Percentiles rank a stretch among this genome's conserved stretches.
phyloP scores from a whole-genome alignment of 306 rosid genomes.

The Medicago truncatula region MtrunA17r5.0-ANR NC_053044.1:43013001-43013500 shows the following conservation, averaged over 20 bases:
- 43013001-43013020: too few species aligned
- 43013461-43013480: conserved; percentile 33
- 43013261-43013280: background rate
- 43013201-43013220: background rate
- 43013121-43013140: too few species aligned
- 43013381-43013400: conserved; percentile 29
- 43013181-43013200: background rate
- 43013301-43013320: conserved; percentile 65
- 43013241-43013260: conserved; percentile 21
- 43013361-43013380: conserved; percentile 70
- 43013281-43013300: conserved; percentile 61
- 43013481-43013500: conserved; percentile 21
- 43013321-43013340: conserved; percentile 52
- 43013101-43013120: too few species aligned
- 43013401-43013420: conserved; percentile 30
- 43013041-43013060: too few species aligned
- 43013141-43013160: too few species aligned
- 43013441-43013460: conserved; percentile 63
- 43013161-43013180: too few species aligned
- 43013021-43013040: too few species aligned
- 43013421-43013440: conserved; percentile 40
- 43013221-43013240: background rate
- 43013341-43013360: conserved; percentile 46
- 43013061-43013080: too few species aligned
- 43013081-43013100: too few species aligned